Evolutionary conservation across 306 rosid species (phyloP).

Genomic region (Styphnolobium japonicum): DNA sequence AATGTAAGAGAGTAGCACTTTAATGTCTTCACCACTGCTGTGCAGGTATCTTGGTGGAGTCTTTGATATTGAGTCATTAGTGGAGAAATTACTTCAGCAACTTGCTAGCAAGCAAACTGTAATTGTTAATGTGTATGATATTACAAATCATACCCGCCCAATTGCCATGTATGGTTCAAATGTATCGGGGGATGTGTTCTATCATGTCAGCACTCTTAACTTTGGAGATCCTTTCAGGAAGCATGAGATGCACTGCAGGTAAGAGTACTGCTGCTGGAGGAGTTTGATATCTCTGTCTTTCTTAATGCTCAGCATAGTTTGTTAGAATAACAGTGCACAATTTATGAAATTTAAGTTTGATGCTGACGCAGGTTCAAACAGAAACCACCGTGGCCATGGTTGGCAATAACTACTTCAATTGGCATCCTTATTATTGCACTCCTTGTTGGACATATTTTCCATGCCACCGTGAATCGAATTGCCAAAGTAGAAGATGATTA

Average conservation of each 20-base stretch:
- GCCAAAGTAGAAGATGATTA: constrained; percentile 75
- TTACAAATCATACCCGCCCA: constrained; percentile 53
- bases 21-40: background rate
- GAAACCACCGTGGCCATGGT: constrained; percentile 63
- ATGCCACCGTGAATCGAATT: constrained; percentile 64
- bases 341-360: constrained; percentile 3
- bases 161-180: constrained; percentile 74
- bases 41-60: constrained; percentile 81
- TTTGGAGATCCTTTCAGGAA: constrained; percentile 74
- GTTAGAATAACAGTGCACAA: background rate
- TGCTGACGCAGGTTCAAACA: constrained; percentile 35
- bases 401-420: constrained; percentile 56
- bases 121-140: constrained; percentile 70
- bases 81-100: constrained; percentile 77
- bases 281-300: no score
- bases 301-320: background rate
- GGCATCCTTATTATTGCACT: constrained; percentile 62
- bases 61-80: constrained; percentile 71
- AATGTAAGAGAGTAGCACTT: background rate
- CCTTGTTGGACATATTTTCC: constrained; percentile 62
- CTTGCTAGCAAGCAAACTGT: constrained; percentile 81
- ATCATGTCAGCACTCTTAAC: constrained; percentile 51
- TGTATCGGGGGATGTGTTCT: constrained; percentile 50
- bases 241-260: constrained; percentile 87
- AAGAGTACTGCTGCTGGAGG: background rate